These are phyloP conservation scores for Fusarium tupiense DNA, from an alignment of 2,329 filamentous ascomycete genomes.

Conservation along the genomic window DNA sequence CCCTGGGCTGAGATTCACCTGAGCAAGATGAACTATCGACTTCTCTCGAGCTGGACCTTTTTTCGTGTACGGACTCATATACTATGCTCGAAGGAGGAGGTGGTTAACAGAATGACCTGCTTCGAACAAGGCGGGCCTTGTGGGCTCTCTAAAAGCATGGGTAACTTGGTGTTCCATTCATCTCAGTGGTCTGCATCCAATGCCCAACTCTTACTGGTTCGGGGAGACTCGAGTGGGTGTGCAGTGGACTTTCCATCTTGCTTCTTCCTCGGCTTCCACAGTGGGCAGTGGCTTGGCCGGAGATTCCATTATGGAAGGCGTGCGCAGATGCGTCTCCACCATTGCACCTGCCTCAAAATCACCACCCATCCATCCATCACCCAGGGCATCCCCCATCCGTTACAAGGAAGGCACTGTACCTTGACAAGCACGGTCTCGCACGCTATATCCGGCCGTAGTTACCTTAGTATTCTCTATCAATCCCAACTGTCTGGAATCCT, in stretches of 20 bases:
- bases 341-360: constrained; percentile 35
- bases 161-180: constrained; percentile 29
- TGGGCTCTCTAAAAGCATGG: constrained; percentile 26
- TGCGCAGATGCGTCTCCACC: constrained; percentile 31
- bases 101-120: constrained; percentile 33
- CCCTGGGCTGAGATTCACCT: not conserved
- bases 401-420: constrained; percentile 15
- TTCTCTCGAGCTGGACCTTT: constrained; percentile 6
- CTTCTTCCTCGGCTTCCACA: constrained; percentile 43
- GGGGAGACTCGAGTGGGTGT: constrained; percentile 32
- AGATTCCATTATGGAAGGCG: constrained; percentile 36
- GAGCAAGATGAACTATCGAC: not conserved
- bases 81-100: constrained; percentile 43
- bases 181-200: constrained; percentile 13
- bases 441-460: constrained; percentile 33
- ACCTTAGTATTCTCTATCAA: not conserved
- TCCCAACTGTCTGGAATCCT: constrained; percentile 29
- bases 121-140: constrained; percentile 30
- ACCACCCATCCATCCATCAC: constrained; percentile 20
- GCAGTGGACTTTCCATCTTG: constrained; percentile 41
- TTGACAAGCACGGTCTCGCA: constrained; percentile 18
- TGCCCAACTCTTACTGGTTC: constrained; percentile 11
- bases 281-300: constrained; percentile 40
- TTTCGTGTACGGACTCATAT: constrained; percentile 10
- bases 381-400: constrained; percentile 21